These are phyloP conservation scores for Septoria petroselini DNA, from an alignment of 2,329 filamentous ascomycete genomes.

Conservation along the genomic window DNA sequence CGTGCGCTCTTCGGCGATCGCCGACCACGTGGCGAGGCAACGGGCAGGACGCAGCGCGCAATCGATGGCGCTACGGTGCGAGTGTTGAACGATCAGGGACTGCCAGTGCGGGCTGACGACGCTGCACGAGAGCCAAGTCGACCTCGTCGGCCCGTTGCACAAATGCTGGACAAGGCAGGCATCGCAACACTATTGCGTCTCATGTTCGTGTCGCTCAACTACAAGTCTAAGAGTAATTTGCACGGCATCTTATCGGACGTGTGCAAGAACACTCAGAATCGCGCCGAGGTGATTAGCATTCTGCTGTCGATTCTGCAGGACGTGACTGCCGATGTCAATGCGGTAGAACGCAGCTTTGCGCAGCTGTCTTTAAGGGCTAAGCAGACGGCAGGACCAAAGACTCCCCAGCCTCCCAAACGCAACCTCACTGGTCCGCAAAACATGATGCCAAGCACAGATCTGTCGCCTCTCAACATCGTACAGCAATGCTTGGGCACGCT, in stretches of 20 bases:
- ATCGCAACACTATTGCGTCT: constrained; percentile 94
- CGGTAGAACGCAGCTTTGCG: constrained; percentile 92
- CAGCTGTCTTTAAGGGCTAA: constrained; percentile 89
- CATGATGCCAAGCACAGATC: constrained; percentile 62
- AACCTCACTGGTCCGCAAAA: constrained; percentile 59
- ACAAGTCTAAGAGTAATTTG: constrained; percentile 76
- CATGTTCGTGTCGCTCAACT: constrained; percentile 95
- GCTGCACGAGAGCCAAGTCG: constrained; percentile 41
- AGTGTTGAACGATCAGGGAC: constrained; percentile 30
- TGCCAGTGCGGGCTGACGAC: constrained; percentile 15
- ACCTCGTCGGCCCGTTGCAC: constrained; percentile 77
- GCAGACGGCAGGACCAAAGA: constrained; percentile 64
- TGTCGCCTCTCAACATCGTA: constrained; percentile 90
- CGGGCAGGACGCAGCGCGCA: constrained; percentile 17
- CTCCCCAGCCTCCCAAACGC: constrained; percentile 75
- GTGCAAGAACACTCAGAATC: constrained; percentile 94
- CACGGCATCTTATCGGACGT: constrained; percentile 87
- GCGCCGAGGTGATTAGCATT: constrained; percentile 88
- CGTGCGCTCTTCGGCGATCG: constrained; percentile 62
- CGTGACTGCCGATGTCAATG: constrained; percentile 86
- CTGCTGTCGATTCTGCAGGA: constrained; percentile 92
- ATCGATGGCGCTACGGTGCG: constrained; percentile 22
- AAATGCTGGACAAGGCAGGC: constrained; percentile 95
- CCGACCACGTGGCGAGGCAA: constrained; percentile 26
- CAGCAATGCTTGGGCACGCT: constrained; percentile 90